Conservation (phyloP, 2,329 filamentous ascomycete species). For the Stylonectria norvegica region DNA sequence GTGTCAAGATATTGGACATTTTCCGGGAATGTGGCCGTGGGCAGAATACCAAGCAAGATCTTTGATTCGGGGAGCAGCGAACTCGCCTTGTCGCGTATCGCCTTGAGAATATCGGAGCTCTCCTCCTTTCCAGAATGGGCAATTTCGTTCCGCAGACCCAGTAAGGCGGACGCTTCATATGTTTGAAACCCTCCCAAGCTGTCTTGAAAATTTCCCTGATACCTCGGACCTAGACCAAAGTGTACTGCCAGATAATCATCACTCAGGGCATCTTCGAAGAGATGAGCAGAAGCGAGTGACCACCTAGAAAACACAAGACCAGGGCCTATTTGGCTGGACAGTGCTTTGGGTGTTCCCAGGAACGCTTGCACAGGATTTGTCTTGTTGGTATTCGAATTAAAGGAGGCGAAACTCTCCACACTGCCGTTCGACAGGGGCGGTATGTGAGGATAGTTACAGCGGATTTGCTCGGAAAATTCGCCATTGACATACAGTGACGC, state of each 20-base stretch:
- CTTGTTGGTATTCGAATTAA: constrained; percentile 56
- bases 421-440: constrained; percentile 63
- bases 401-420: constrained; percentile 67
- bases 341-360: constrained; percentile 83
- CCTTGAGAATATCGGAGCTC: constrained; percentile 83
- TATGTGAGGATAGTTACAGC: constrained; percentile 78
- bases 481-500: constrained; percentile 89
- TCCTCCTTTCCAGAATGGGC: constrained; percentile 87
- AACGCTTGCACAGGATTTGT: constrained; percentile 82
- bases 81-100: constrained; percentile 82
- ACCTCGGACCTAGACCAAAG: constrained; percentile 82
- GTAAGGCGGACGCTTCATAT: constrained; percentile 84
- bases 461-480: constrained; percentile 88
- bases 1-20: constrained; percentile 77
- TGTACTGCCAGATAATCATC: constrained; percentile 92
- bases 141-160: constrained; percentile 89
- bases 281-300: constrained; percentile 84
- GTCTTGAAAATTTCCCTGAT: constrained; percentile 95
- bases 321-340: constrained; percentile 71
- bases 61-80: constrained; percentile 76
- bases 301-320: constrained; percentile 75
- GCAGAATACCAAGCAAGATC: constrained; percentile 78
- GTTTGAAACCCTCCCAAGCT: constrained; percentile 94
- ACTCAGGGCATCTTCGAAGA: constrained; percentile 83
- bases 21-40: constrained; percentile 74